phyloP scores from a whole-genome alignment of 139 green algal species.

The Chlorella ohadii region DNA sequence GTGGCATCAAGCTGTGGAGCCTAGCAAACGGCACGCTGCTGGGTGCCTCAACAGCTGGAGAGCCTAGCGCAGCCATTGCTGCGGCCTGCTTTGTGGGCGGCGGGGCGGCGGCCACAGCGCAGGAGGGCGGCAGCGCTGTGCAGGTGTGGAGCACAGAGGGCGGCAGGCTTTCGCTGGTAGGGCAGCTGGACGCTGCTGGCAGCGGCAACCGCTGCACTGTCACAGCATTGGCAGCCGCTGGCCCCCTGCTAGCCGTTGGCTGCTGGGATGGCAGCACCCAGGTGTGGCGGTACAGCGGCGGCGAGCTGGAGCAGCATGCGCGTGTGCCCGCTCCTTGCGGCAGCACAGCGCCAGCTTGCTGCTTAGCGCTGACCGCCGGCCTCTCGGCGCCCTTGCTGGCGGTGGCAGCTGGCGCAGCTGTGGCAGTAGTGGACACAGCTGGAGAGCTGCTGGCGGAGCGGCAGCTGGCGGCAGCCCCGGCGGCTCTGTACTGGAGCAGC shows the following conservation, averaged over 20 bases:
- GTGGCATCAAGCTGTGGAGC: neutral
- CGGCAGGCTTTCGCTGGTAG: neutral
- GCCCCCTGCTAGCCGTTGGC: neutral
- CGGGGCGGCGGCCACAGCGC: neutral
- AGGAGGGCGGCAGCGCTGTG: neutral
- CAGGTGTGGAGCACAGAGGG: neutral
- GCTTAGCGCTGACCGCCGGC: neutral
- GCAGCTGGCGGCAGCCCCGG: neutral
- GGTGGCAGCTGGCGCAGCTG: neutral
- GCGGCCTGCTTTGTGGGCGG: neutral
- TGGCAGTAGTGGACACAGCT: neutral
- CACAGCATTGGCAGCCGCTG: neutral
- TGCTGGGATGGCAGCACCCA: slow-evolving; percentile 20
- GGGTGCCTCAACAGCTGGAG: neutral
- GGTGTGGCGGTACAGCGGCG: neutral
- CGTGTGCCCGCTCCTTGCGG: neutral
- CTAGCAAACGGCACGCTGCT: neutral
- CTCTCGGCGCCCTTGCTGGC: neutral
- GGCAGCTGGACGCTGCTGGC: neutral
- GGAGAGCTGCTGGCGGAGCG: neutral
- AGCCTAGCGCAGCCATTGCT: neutral
- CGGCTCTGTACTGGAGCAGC: neutral
- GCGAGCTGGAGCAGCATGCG: neutral
- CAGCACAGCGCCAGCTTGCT: neutral
- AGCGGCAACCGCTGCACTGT: neutral